Base-by-base conservation (phyloP, 73 alveolate species). In the Paramecium pentaurelia region DNA sequence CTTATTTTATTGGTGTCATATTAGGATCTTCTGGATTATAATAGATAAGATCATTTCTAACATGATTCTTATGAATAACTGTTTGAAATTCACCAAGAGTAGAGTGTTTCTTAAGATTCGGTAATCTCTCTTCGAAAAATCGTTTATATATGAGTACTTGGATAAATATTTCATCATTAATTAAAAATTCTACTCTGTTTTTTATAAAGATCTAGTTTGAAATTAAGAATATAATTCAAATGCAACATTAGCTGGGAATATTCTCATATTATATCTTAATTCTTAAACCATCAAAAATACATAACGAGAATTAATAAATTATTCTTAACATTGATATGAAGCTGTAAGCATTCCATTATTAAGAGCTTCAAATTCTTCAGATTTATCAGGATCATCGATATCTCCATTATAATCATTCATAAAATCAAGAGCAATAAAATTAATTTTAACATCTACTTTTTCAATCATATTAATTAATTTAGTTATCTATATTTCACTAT, bases 191-290 rank as follows among this genome's bases (percentile, higher is more conserved):
- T 14, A 99, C 99, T 92, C 98, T 96, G 86, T 92, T 27, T 96
- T 96, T 60, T 93, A 70, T 11, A 96, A 95, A 80, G 93, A 95
- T 49, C 95, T 94, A 88, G 97, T 97, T 60, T 96, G 96, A 92
- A 98, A 98, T 86, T 96, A 96, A 70, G 96, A 94, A 86, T 97
- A 98, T 20, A 98, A 95, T 58, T 98, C 92, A 84, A 96, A 95
- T 1, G 99, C 99, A 42, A 95, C 93, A 22, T 95, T 93, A 18
- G 99, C 98, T 12, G 99, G 99, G 92, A 96, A 98, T 11, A 97
- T 93, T 71, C 75, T 58, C 71, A 88, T 88, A 22, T 88, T 45
- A 30, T 45, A 44, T 45, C 90, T 71, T n/a, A 42, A 97, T 97
- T 77, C 98, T 96, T 84, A 92, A 88, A 25, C 95, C 96, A 71